phyloP scores from a whole-genome alignment of 805 yeast species.

The Saccharomycopsis synnaedendra region DNA sequence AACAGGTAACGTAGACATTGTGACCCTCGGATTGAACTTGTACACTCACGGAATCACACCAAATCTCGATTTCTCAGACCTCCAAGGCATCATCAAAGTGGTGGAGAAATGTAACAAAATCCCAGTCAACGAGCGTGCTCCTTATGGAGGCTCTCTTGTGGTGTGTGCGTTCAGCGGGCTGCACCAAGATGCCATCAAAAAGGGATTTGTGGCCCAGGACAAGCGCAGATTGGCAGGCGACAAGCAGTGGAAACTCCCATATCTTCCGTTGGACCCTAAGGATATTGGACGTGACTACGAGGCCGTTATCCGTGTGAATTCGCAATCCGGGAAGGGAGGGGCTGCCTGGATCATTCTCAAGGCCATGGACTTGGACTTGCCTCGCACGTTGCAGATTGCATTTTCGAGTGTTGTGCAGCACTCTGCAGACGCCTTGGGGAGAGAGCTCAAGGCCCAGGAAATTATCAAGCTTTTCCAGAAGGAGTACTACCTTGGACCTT shows the following conservation, averaged over 20 bases:
- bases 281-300: constrained; percentile 75
- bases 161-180: constrained; percentile 72
- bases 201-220: constrained; percentile 47
- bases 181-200: constrained; percentile 62
- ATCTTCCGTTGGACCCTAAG: constrained; percentile 71
- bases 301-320: constrained; percentile 74
- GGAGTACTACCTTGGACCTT: constrained; percentile 38
- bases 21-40: constrained; percentile 65
- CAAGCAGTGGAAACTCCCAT: constrained; percentile 57
- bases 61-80: constrained; percentile 57
- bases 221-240: constrained; percentile 38
- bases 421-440: constrained; percentile 53
- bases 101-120: constrained; percentile 72
- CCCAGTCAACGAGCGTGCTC: constrained; percentile 65
- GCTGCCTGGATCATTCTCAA: constrained; percentile 74
- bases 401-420: constrained; percentile 56
- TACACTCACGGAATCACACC: constrained; percentile 73
- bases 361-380: constrained; percentile 61
- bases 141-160: constrained; percentile 70
- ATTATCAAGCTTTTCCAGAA: constrained; percentile 44
- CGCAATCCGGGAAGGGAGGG: constrained; percentile 85
- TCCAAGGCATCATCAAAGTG: constrained; percentile 53
- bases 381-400: constrained; percentile 58
- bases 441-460: constrained; percentile 60
- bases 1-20: constrained; percentile 74